Evolutionary conservation across 768 basidiomycete genomes (phyloP), one percentile per base, ranked within the genome.

Genomic region (Neoboletus magnificus): DNA sequence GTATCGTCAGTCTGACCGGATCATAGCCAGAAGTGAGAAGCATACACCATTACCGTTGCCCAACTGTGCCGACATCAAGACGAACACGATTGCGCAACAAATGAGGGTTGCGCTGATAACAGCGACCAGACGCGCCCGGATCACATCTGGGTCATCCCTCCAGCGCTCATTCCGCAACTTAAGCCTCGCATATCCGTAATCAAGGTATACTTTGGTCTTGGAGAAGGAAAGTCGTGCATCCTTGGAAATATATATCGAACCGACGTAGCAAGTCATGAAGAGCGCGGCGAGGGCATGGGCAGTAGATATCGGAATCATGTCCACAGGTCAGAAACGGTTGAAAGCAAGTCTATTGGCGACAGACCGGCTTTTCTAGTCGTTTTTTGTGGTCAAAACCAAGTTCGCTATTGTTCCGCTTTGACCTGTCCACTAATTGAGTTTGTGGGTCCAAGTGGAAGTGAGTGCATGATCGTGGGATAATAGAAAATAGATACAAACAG

Each of bases 121-220:
- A 5, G 89, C 87, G 16, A 77, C 65, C 50, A 97, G 73, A 22
- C 96, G 79, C 6, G 89, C 86, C n/a, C 79, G 77, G 57, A 98
- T 93, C 6, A 96, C 90, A 37, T 80, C 80, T 1, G 93, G 87
- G 64, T 96, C 89, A 66, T 98, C 88, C 58, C 95, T 79, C 82
- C 83, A 85, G 22, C 79, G 74, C 53, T 83, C 82, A 42, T 77
- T 65, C 27, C 53, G 62, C 48, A 74, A 60, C 58, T 70, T 73
- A 47, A 57, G 70, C 44, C 69, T 61, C 29, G 60, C 65, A 36
- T 66, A 69, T 56, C 66, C 70, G 53, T 57, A 67, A 43, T 61
- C 57, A 55, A 58, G 62, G 29, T 52, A 52, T 51, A 54, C 59
- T 53, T 66, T 62, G 45, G 73, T 61, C 30, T 68, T 64, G 47